Conservation (phyloP, 345 rosid genomes). For the Syzygium jambos region DNA sequence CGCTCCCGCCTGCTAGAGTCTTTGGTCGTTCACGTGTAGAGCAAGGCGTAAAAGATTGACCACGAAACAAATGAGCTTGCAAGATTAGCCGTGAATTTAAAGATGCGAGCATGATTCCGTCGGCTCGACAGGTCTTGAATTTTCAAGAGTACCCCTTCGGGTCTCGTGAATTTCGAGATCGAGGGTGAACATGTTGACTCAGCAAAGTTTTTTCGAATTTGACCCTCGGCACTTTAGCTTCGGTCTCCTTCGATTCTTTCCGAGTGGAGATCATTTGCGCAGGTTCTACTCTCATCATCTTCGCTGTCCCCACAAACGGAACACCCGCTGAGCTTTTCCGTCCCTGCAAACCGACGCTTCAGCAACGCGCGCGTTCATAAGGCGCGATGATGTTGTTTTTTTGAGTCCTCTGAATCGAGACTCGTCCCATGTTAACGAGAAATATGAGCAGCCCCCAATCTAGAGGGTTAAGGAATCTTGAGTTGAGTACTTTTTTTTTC, state of each 20-base stretch:
- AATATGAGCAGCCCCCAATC: background rate
- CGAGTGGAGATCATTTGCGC: background rate
- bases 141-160: background rate
- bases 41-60: background rate
- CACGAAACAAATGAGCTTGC: background rate
- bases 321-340: accelerated
- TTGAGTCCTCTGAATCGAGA: background rate
- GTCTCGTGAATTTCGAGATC: background rate
- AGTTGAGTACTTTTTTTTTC: accelerated
- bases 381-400: accelerated
- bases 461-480: accelerated
- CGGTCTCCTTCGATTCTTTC: accelerated
- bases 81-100: background rate
- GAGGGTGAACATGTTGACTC: background rate
- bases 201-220: background rate
- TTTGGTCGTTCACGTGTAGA: background rate
- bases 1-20: background rate
- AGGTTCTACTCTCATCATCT: background rate
- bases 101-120: background rate
- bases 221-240: accelerated
- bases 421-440: accelerated
- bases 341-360: accelerated
- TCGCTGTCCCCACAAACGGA: background rate
- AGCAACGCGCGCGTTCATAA: accelerated
- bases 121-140: background rate